A percentile compares a stretch with the other conserved stretches of the same genome.
phyloP scores from a whole-genome alignment of 345 rosid genomes.

The Syzygium oleosum region DNA sequence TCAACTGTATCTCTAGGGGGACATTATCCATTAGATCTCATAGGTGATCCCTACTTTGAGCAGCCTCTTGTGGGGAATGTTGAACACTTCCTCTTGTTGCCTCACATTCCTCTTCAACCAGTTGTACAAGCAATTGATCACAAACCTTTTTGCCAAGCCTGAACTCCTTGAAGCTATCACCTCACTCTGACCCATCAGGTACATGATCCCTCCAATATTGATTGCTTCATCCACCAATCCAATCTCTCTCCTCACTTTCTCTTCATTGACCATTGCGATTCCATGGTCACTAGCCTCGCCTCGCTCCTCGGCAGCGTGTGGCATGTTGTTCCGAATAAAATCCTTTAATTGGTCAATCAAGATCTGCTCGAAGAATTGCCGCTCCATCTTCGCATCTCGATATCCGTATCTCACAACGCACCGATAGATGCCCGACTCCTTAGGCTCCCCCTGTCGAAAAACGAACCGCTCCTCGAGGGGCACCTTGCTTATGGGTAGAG shows the following conservation, averaged over 20 bases:
- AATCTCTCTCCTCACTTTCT: neutral
- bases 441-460: conserved; percentile 8
- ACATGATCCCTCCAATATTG: conserved; percentile 6
- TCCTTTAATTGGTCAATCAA: conserved; percentile 9
- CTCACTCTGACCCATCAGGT: conserved; percentile 20
- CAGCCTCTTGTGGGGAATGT: conserved; percentile 12
- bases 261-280: neutral
- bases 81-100: conserved; percentile 14
- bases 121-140: conserved; percentile 5
- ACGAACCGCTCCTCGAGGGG: conserved; percentile 10
- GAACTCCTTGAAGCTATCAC: conserved; percentile 10
- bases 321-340: neutral
- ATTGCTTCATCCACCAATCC: conserved; percentile 5
- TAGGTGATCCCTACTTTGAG: conserved; percentile 24
- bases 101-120: conserved; percentile 21
- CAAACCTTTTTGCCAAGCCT: conserved; percentile 1
- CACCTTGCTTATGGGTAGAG: conserved; percentile 16
- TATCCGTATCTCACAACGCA: conserved; percentile 29
- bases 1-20: neutral
- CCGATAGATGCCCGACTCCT: conserved; percentile 6
- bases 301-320: neutral
- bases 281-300: neutral
- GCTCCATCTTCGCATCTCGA: conserved; percentile 9
- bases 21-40: conserved; percentile 2
- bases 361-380: conserved; percentile 8